A percentile compares a stretch with the other conserved stretches of the same genome.
Evolutionary conservation across 345 rosid genomes (phyloP).

Genomic region (Aquilaria malaccensis): DNA sequence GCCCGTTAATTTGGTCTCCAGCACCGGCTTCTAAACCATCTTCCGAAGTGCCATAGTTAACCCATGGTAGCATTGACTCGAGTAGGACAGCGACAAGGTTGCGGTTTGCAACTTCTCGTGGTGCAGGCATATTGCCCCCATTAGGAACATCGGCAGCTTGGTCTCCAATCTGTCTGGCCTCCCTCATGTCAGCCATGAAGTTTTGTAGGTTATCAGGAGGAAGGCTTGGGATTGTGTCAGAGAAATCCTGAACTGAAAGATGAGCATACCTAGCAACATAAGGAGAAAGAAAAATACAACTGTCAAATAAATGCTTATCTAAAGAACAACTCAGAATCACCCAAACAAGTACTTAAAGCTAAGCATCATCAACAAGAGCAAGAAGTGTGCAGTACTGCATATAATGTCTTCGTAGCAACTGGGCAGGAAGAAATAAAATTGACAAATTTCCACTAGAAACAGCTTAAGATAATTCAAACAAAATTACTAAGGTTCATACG

Average conservation of each 20-base stretch:
- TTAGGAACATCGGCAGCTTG: slow-evolving; percentile 28
- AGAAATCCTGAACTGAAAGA: slow-evolving; percentile 66
- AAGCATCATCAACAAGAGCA: too few relatives aligned
- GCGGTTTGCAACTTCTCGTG: slow-evolving; percentile 47
- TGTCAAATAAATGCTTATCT: slow-evolving; percentile 3
- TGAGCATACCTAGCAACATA: slow-evolving; percentile 43
- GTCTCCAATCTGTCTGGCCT: slow-evolving; percentile 26
- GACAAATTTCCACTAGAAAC: too few relatives aligned
- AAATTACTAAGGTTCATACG: too few relatives aligned
- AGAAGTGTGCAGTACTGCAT: too few relatives aligned
- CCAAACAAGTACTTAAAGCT: neutral
- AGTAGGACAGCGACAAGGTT: slow-evolving; percentile 53
- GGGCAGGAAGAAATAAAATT: too few relatives aligned
- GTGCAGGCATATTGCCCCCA: slow-evolving; percentile 28
- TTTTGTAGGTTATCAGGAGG: slow-evolving; percentile 81
- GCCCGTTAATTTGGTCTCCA: slow-evolving; percentile 32
- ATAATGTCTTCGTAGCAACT: too few relatives aligned
- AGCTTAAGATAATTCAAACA: too few relatives aligned
- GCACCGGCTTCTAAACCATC: slow-evolving; percentile 27
- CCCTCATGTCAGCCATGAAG: slow-evolving; percentile 60
- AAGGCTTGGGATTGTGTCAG: slow-evolving; percentile 60
- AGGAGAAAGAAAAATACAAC: neutral
- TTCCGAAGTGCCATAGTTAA: slow-evolving; percentile 35
- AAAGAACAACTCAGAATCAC: neutral
- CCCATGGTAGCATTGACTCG: slow-evolving; percentile 83